phyloP scores from a whole-genome alignment of 352 stramenopile species.

The Pythium insidiosum region DNA sequence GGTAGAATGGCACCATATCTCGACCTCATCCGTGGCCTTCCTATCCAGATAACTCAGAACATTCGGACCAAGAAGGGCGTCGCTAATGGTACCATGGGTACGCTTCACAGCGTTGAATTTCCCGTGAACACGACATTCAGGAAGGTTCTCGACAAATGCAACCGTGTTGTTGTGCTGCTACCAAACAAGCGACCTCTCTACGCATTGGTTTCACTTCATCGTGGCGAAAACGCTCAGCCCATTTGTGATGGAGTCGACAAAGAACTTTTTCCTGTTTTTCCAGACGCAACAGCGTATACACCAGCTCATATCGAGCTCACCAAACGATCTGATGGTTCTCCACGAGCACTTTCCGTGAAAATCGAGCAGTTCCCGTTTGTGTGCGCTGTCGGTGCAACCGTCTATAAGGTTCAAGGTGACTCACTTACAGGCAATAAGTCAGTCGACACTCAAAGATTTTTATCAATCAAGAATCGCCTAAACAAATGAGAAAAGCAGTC shows the following conservation, averaged over 20 bases:
- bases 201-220: background rate
- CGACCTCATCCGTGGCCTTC: background rate
- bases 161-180: background rate
- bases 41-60: background rate
- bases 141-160: background rate
- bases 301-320: background rate
- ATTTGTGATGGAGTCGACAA: background rate
- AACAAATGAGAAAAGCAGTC: too few species aligned
- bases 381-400: background rate
- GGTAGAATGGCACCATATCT: background rate
- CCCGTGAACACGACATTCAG: background rate
- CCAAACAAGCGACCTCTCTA: background rate
- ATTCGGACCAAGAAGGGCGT: background rate
- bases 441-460: too few species aligned
- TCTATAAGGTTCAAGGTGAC: background rate
- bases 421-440: too few species aligned
- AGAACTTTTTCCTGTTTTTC: background rate
- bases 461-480: too few species aligned
- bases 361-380: background rate
- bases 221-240: background rate
- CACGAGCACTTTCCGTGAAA: background rate
- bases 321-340: too few species aligned
- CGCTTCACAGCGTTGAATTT: background rate
- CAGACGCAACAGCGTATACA: background rate
- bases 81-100: background rate